Evolutionary conservation across 805 yeast species (phyloP), one percentile per base, ranked within the genome.

Genomic region (Isabelozyma gotoi): DNA sequence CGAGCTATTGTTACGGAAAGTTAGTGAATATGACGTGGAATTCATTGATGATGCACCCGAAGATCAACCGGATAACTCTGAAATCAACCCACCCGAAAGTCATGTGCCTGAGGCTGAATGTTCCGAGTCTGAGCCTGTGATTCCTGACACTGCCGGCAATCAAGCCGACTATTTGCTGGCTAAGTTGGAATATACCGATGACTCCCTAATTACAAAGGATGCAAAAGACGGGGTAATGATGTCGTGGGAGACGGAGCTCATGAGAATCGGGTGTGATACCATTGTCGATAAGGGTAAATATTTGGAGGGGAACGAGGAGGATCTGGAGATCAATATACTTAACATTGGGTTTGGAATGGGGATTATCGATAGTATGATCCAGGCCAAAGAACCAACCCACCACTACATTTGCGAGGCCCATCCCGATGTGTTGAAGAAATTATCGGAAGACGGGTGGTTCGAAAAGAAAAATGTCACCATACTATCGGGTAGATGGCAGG

Each of bases 341-440:
- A 91, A 91, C 56, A 87, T 91, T 33, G 98, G 98, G 0, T 91
- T 92, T 60, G 98, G 98, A 2, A 88, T 91, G 97, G 98, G 98
- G 2, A 92, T 91, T 42, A 90, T 91, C 42, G 98, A 91, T 60
- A 68, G 80, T 1, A 80, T 84, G 76, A 86, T 91, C 46, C 85
- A 85, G 57, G 64, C 63, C 2, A 67, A 63, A 36, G 55, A 54
- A 15, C 92, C 91, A 17, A 70, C 80, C 3, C 77, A 74, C 48
- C 98, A 91, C 60, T 91, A 88, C 62, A 92, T 91, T 34, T 83
- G 88, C 46, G 98, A 91, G 62, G 97, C 97, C 0, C 98, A 91
- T 59, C 97, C 97, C 2, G 96, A 88, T 52, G 98, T 91, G 8
- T 65, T 92, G 27, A 61, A 63, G 1, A 83, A 86, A 54, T 67